Conservation (phyloP, 805 yeast genomes). For the Ogataea pignaliae region DNA sequence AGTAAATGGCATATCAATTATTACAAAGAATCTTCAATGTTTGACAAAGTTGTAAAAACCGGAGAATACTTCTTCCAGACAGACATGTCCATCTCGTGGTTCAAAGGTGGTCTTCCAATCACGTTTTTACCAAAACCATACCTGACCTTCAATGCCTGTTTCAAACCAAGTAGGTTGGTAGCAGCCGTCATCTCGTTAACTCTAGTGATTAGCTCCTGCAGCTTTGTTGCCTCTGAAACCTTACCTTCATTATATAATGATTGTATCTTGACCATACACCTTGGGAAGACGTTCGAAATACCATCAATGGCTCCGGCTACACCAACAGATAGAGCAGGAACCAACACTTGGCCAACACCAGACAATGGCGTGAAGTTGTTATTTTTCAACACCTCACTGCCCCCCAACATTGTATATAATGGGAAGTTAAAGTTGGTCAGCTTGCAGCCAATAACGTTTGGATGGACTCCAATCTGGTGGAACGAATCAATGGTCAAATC, state of each 20-base stretch:
- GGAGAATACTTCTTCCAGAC: constrained; percentile 26
- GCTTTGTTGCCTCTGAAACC: constrained; percentile 33
- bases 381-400: constrained; percentile 33
- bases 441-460: constrained; percentile 45
- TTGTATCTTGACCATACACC: constrained; percentile 38
- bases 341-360: constrained; percentile 48
- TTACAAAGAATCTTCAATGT: constrained; percentile 14
- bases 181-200: constrained; percentile 42
- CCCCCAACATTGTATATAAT: constrained; percentile 40
- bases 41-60: constrained; percentile 7
- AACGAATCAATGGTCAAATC: constrained; percentile 34
- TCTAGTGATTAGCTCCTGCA: constrained; percentile 39
- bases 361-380: constrained; percentile 42
- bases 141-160: constrained; percentile 22
- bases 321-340: constrained; percentile 44
- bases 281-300: constrained; percentile 47
- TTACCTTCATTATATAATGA: constrained; percentile 37
- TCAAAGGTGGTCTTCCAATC: constrained; percentile 44
- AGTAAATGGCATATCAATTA: not conserved
- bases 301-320: constrained; percentile 50
- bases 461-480: constrained; percentile 36
- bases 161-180: constrained; percentile 29
- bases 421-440: constrained; percentile 49
- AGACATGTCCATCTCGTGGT: constrained; percentile 28
- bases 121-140: constrained; percentile 27